A percentile compares a stretch with the other conserved stretches of the same genome.
Evolutionary conservation across 1,284 basidiomycete species (phyloP).

Genomic region (Pascua guehoae): DNA sequence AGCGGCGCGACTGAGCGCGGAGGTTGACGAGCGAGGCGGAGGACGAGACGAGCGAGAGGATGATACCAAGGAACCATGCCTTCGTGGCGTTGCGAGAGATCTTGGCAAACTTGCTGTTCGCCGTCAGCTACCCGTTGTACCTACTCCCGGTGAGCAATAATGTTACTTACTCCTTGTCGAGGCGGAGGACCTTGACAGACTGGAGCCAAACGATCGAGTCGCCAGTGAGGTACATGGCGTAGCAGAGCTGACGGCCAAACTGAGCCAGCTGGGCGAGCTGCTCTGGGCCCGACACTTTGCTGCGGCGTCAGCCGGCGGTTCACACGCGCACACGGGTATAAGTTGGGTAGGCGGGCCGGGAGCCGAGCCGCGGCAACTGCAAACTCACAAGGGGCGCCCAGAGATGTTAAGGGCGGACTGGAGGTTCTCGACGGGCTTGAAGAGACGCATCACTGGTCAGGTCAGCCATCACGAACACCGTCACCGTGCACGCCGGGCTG

Average conservation of each 20-base stretch:
- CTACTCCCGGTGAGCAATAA: no score
- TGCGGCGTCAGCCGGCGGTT: conserved; percentile 13
- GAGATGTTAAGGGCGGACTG: conserved; percentile 84
- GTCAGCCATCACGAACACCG: neutral
- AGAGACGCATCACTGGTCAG: conserved; percentile 77
- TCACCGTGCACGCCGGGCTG: neutral
- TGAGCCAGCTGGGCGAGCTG: conserved; percentile 71
- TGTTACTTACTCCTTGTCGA: conserved; percentile 50
- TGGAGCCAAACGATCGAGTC: conserved; percentile 84
- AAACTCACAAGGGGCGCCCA: conserved; percentile 49
- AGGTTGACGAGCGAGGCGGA: conserved; percentile 45
- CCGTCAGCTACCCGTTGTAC: no score
- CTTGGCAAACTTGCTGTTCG: conserved; percentile 60
- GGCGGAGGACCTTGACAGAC: conserved; percentile 63
- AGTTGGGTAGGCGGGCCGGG: no score
- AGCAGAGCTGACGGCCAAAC: conserved; percentile 79
- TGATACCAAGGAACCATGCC: conserved; percentile 87
- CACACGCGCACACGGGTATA: neutral
- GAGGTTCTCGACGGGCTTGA: conserved; percentile 91
- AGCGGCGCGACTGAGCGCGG: conserved; percentile 42
- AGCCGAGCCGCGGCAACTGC: neutral
- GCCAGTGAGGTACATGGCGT: conserved; percentile 82
- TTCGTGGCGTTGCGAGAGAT: conserved; percentile 72
- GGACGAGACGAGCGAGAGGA: conserved; percentile 66
- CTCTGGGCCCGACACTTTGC: conserved; percentile 49